Evolutionary conservation across 768 basidiomycete species (phyloP), one percentile per base, ranked within the genome.

Genomic region (Suillus clintonianus): DNA sequence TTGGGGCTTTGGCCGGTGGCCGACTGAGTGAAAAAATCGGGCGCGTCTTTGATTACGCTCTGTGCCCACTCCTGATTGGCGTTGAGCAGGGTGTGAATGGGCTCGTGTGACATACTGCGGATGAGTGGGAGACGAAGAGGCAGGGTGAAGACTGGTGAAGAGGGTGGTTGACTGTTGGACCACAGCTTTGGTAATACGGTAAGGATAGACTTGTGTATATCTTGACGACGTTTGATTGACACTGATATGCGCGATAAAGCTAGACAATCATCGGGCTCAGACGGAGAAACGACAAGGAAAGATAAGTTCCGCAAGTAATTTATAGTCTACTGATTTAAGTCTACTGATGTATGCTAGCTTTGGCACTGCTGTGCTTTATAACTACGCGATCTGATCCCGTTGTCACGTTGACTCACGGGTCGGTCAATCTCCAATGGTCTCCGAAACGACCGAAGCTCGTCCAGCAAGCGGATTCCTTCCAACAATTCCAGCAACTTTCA

Each of bases 61-160:
- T 79, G 69, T 0, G 91, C 88, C 94, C 94, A 96, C 64, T 84
- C 81, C 4, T 80, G 76, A 76, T 96, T 96, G 47, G 72, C 72
- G 24, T 75, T 68, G 66, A 88, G 76, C 45, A 87, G 72, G 4
- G 4, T 19, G 27, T 57, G 24, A 3, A 22, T 57, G 3, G 17
- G 4, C 1, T 27, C 17, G 11, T 57, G 24, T 3, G 27, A 27
- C 56, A 57, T 57, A 17, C 11, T 57, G 27, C 6, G 39, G 17
- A 19, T 10, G 39, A 36, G 17, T 41, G 17, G 24, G 10, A 57
- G 39, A 17, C 17, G 17, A 42, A 34, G n/a, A n/a, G n/a, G n/a
- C n/a, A n/a, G n/a, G n/a, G 11, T 4, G 42, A 1, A 43, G 19
- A 27, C 27, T 27, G 27, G 27, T 2, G 27, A 27, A 27, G 27